Base-by-base conservation (phyloP, 441 rosid species). In the Flueggea neowawraea region DNA sequence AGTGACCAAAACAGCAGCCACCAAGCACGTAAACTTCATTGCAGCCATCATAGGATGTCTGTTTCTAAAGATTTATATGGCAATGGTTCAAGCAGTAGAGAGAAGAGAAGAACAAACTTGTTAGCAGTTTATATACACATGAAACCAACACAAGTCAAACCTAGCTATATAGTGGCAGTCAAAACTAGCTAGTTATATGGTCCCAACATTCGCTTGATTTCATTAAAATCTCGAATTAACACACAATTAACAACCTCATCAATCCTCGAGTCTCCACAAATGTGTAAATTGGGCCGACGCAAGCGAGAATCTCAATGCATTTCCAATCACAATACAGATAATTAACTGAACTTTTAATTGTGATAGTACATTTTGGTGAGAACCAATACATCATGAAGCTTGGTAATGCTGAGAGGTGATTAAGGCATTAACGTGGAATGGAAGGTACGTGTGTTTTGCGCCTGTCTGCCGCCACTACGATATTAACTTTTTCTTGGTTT, bases 401-500 rank as follows among this genome's bases (percentile, higher is more conserved):
- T 36, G 41, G 41, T 36, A 8, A 36, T 22, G 28, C 28, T 22
- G 9, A 36, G 41, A 8, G 6, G 41, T 3, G 41, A 36, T 36
- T 8, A 36, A 36, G 9, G 9, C 41, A 36, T 36, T 76, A 64
- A 63, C 83, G 86, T 83, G 71, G 64, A 69, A 59, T 12, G 56
- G 31, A 83, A 77, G 78, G 54, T 65, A 76, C 71, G 75, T 66
- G 80, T 87, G 89, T 79, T 81, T 66, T 61, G 80, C 71, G 81
- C 82, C 76, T 84, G 90, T 82, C 82, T 78, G 80, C 82, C 82
- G 73, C 73, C 87, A 78, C 69, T 48, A 78, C 78, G 81, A 76
- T 80, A 57, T 36, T 5, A 47, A 13, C 16, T 22, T 31, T 50
- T 58, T 12, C 7, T 54, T 63, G 7, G 14, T 15, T 22, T 22